Evolutionary conservation across 2,329 filamentous ascomycete genomes (phyloP).

Genomic region (Davidsoniella eucalypti): DNA sequence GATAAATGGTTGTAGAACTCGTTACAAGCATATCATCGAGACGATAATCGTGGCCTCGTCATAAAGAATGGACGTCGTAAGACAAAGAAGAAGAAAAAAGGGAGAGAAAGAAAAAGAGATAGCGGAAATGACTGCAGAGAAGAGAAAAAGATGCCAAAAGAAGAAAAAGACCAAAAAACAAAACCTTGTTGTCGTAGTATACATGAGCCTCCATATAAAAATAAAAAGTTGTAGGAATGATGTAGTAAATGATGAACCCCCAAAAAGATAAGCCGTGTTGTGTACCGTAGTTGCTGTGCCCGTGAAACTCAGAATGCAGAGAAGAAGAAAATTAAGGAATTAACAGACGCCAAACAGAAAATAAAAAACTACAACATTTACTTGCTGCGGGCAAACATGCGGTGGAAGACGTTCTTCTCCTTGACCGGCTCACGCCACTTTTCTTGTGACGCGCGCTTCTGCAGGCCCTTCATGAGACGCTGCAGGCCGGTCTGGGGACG

Average conservation of each 20-base stretch:
- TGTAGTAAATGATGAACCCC: not conserved
- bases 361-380: not conserved
- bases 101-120: not conserved
- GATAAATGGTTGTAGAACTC: too few species aligned
- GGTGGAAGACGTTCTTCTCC: constrained; percentile 13
- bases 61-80: constrained; percentile 10
- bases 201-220: constrained; percentile 4
- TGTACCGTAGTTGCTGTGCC: not conserved
- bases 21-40: too few species aligned
- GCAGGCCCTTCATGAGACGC: constrained; percentile 10
- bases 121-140: not conserved
- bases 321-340: not conserved
- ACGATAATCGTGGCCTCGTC: not conserved
- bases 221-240: not conserved
- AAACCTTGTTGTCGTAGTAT: constrained; percentile 6
- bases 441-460: constrained; percentile 12
- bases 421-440: constrained; percentile 7
- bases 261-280: constrained; percentile 1
- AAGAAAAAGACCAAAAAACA: constrained; percentile 2
- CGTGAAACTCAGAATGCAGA: not conserved
- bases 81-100: constrained; percentile 4
- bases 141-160: constrained; percentile 9
- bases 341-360: not conserved
- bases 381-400: constrained; percentile 14
- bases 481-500: constrained; percentile 5